Percentiles rank a stretch among this genome's conserved stretches.
Conservation (phyloP, 768 basidiomycete genomes). For the Tricholomella constricta region DNA sequence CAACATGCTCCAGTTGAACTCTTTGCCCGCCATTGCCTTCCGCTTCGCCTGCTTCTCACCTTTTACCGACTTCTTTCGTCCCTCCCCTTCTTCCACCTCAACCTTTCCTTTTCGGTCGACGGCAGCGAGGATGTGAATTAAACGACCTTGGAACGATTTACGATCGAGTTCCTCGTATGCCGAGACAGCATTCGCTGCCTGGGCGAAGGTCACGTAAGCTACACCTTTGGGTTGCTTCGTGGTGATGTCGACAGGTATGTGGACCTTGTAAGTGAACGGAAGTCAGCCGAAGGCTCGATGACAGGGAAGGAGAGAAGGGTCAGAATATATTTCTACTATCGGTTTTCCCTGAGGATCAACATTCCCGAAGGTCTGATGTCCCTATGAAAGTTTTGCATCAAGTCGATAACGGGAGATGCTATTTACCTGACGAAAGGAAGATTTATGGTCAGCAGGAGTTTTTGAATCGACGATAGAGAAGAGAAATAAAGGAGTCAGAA, state of each 20-base stretch:
- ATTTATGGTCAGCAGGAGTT: neutral
- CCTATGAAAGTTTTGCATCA: slow-evolving; percentile 56
- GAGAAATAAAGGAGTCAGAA: slow-evolving; percentile 36
- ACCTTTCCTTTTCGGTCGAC: slow-evolving; percentile 61
- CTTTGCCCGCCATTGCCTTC: slow-evolving; percentile 69
- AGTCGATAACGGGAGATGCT: slow-evolving; percentile 8
- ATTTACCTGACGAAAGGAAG: slow-evolving; percentile 39
- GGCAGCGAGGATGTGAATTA: slow-evolving; percentile 88
- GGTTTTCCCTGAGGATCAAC: slow-evolving; percentile 60
- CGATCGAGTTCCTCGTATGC: slow-evolving; percentile 83
- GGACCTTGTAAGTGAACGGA: slow-evolving; percentile 36
- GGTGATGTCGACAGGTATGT: slow-evolving; percentile 46
- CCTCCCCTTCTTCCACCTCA: slow-evolving; percentile 44
- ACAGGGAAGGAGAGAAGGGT: slow-evolving; percentile 9
- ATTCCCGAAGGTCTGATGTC: slow-evolving; percentile 68
- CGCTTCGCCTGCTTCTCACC: slow-evolving; percentile 65
- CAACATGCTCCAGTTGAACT: slow-evolving; percentile 91
- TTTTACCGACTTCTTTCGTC: slow-evolving; percentile 50
- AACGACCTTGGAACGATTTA: slow-evolving; percentile 85
- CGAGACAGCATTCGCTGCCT: slow-evolving; percentile 46
- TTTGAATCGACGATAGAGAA: neutral
- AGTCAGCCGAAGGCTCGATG: neutral
- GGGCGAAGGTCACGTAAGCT: slow-evolving; percentile 50
- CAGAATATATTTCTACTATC: slow-evolving; percentile 39
- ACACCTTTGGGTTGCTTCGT: slow-evolving; percentile 53